phyloP scores from a whole-genome alignment of 2,329 filamentous ascomycete genomes.

The Phaeophleospora eucalypticola region DNA sequence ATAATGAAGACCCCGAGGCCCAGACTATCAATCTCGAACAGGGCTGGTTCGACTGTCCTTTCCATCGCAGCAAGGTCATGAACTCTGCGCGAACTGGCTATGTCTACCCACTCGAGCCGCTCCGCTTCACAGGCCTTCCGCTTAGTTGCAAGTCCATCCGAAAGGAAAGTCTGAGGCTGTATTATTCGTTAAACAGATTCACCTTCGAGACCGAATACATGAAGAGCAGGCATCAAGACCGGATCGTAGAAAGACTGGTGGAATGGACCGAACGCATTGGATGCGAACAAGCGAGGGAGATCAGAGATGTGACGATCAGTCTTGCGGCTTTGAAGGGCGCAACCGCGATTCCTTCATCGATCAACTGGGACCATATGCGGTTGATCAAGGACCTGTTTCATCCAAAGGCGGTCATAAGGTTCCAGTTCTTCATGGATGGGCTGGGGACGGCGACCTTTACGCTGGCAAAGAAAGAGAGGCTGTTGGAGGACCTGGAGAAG shows the following conservation, averaged over 20 bases:
- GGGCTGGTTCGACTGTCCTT: conserved; percentile 13
- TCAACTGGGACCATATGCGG: conserved; percentile 19
- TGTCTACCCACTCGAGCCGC: conserved; percentile 1
- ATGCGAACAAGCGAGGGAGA: conserved; percentile 13
- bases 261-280: conserved; percentile 12
- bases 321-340: conserved; percentile 17
- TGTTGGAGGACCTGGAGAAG: conserved; percentile 14
- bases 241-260: conserved; percentile 11
- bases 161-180: conserved; percentile 15
- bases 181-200: conserved; percentile 20
- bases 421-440: conserved; percentile 17
- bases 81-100: conserved; percentile 3
- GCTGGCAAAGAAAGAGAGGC: conserved; percentile 8
- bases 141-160: conserved; percentile 16
- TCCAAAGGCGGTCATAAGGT: conserved; percentile 13
- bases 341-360: conserved; percentile 5
- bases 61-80: conserved; percentile 7
- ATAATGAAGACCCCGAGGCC: conserved; percentile 1
- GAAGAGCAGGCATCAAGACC: conserved; percentile 17
- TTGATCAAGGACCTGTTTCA: conserved; percentile 12
- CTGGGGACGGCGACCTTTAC: conserved; percentile 16
- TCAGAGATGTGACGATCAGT: conserved; percentile 18
- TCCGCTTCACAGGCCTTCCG: conserved; percentile 13
- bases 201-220: conserved; percentile 20
- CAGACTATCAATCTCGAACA: conserved; percentile 13